Evolutionary conservation across 768 basidiomycete species (phyloP), one percentile per base, ranked within the genome.

Genomic region (Calocera viscosa): DNA sequence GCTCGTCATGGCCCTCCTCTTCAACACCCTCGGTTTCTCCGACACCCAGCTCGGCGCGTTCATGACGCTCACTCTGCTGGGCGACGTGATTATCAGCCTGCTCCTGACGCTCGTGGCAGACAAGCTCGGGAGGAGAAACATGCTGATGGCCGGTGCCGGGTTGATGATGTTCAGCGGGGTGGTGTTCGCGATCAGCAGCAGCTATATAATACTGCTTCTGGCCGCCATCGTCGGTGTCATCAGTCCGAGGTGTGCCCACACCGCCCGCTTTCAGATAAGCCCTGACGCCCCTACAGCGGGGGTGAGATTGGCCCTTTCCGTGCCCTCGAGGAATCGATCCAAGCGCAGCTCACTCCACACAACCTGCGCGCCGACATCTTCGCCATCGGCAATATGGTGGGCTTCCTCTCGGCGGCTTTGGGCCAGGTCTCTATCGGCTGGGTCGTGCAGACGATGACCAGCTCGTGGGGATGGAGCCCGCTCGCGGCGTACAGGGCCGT

Each of bases 311-410:
- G 73, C 2, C 73, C 73, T 11, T 73, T 73, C 63, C 66, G 73
- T 64, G 71, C 73, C 1, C 71, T 73, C 34, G 73, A 73, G 47
- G 73, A 73, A 49, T 73, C 73, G 8, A 72, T 72, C n/a, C 43
- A 72, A 49, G 71, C 73, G 22, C 69, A 72, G 39, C 40, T 72
- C n/a, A 71, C 73, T 1, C 66, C 67, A 1, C 26, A 47, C 16
- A 67, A 71, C 17, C 65, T 67, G 2, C 43, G 72, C 19, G 66
- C 34, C 28, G 64, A 70, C 60, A 72, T 72, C 35, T 60, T 72
- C 39, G 65, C 72, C 3, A 72, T 72, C 70, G 70, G 70, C 47
- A 67, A 68, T 16, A 69, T 69, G 10, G 41, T 64, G n/a, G 65
- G 72, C 24, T 69, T 68, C 43, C 35, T 71, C n/a, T 71, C 69